Conservation (phyloP, 495 filamentous ascomycete species). For the Penicillium psychrofluorescens region DNA sequence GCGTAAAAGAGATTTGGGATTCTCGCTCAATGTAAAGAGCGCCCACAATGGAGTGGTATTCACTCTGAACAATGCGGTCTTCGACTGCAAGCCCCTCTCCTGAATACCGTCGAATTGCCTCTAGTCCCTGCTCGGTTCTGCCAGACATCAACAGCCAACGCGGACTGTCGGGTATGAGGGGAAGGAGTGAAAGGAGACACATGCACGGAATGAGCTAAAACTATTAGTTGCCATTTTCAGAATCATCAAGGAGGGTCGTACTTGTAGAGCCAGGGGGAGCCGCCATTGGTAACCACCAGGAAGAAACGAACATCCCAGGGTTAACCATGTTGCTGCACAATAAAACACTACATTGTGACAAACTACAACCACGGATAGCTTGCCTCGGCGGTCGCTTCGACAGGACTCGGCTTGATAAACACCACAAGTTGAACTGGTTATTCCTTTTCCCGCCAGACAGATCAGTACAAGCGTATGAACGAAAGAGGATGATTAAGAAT, state of each 20-base stretch:
- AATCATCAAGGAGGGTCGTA: background rate
- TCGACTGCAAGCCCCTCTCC: background rate
- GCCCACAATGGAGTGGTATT: background rate
- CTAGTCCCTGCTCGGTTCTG: background rate
- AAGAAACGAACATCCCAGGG: background rate
- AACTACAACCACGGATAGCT: constrained; percentile 1
- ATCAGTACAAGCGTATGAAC: no score
- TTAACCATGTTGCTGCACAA: constrained; percentile 2
- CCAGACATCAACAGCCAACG: constrained; percentile 2
- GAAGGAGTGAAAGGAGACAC: background rate
- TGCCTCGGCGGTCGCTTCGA: constrained; percentile 1
- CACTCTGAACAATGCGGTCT: background rate
- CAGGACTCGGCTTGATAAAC: background rate
- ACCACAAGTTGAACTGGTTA: background rate
- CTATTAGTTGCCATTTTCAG: no score
- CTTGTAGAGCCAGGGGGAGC: constrained; percentile 2
- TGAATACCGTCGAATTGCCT: background rate
- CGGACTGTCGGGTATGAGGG: constrained; percentile 2
- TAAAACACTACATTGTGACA: constrained; percentile 2
- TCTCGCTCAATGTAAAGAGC: background rate
- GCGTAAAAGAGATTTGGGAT: background rate
- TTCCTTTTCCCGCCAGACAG: background rate
- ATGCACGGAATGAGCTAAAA: background rate
- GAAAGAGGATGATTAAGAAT: no score
- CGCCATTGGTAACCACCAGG: constrained; percentile 2